Evolutionary conservation across 441 rosid genomes (phyloP).

Genomic region (Flueggea neowawraea): DNA sequence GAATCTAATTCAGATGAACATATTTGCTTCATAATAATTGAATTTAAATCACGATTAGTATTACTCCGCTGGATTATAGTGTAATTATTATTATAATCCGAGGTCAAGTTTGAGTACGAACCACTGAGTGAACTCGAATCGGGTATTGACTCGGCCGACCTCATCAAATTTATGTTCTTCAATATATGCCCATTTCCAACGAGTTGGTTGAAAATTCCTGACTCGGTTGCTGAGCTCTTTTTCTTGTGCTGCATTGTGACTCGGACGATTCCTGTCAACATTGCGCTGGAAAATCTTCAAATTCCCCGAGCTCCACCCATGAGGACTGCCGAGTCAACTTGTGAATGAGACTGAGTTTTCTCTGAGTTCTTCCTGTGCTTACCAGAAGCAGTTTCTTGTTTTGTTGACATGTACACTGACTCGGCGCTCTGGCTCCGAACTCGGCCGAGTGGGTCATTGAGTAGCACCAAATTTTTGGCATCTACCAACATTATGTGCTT

Average conservation of each 20-base stretch:
- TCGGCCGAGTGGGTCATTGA: slow-evolving; percentile 69
- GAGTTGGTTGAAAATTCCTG: slow-evolving; percentile 66
- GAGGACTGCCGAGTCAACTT: slow-evolving; percentile 51
- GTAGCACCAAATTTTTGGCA: slow-evolving; percentile 42
- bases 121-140: slow-evolving; percentile 46
- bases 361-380: slow-evolving; percentile 36
- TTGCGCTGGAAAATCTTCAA: slow-evolving; percentile 52
- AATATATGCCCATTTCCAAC: slow-evolving; percentile 42
- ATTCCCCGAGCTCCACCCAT: slow-evolving; percentile 83
- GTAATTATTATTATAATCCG: slow-evolving; percentile 7
- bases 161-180: slow-evolving; percentile 47
- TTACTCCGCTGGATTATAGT: slow-evolving; percentile 44
- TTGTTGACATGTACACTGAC: slow-evolving; percentile 40
- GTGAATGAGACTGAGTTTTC: slow-evolving; percentile 19
- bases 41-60: slow-evolving; percentile 21
- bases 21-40: slow-evolving; percentile 53
- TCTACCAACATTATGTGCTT: slow-evolving; percentile 75
- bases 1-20: slow-evolving; percentile 59
- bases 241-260: slow-evolving; percentile 58
- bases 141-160: slow-evolving; percentile 38
- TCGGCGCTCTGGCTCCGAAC: slow-evolving; percentile 57
- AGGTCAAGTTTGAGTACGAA: slow-evolving; percentile 25
- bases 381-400: slow-evolving; percentile 21
- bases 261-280: slow-evolving; percentile 75
- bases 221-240: slow-evolving; percentile 48